Conservation (phyloP, 202 grass and related monocot genomes). For the Sporobolus alterniflorus region DNA sequence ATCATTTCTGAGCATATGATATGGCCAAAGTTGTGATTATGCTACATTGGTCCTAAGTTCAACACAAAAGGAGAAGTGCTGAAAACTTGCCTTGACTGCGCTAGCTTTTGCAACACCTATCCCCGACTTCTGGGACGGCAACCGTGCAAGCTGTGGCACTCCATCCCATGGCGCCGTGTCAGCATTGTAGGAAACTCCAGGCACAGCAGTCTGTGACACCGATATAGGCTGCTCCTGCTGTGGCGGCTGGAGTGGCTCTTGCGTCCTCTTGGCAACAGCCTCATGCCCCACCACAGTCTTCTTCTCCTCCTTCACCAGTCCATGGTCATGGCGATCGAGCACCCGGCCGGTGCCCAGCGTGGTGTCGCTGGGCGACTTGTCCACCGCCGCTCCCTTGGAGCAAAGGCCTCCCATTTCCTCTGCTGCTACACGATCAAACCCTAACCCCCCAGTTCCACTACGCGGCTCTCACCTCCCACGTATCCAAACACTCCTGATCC, state of each 20-base stretch:
- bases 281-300: conserved; percentile 15
- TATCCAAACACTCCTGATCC: conserved; percentile 25
- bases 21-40: not conserved
- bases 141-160: conserved; percentile 51
- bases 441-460: conserved; percentile 5
- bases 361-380: conserved; percentile 97
- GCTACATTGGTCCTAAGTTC: conserved; percentile 11
- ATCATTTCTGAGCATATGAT: not conserved
- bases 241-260: conserved; percentile 38
- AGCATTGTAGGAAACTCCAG: not conserved
- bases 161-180: conserved; percentile 36
- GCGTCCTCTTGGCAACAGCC: conserved; percentile 40
- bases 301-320: conserved; percentile 39
- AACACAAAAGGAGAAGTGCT: not conserved
- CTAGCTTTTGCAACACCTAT: conserved; percentile 54
- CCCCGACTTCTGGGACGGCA: conserved; percentile 56
- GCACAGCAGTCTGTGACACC: not conserved
- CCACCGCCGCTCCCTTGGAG: conserved; percentile 78
- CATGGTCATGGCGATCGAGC: conserved; percentile 42
- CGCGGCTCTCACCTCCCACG: conserved; percentile 12
- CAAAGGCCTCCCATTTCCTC: conserved; percentile 79
- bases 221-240: conserved; percentile 9
- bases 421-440: conserved; percentile 21
- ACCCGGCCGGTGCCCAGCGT: conserved; percentile 63
- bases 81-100: conserved; percentile 61